These are phyloP conservation scores for Rhizopogon sp. DNA, from an alignment of 768 basidiomycete species.

Conservation along the genomic window DNA sequence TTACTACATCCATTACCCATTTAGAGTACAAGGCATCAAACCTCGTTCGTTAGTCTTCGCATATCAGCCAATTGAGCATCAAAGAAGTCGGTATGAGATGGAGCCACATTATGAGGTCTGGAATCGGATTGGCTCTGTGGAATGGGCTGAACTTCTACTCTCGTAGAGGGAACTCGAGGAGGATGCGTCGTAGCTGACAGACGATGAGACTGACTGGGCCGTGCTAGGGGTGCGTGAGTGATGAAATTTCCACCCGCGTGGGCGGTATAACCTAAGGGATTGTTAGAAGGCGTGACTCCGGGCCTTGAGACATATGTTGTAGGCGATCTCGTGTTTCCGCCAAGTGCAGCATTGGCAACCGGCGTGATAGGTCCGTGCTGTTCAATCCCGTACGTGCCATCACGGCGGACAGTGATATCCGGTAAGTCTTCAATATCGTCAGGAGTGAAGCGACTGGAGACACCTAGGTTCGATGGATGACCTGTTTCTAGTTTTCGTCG, in stretches of 20 bases:
- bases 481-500: conserved; percentile 48
- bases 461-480: conserved; percentile 32
- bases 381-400: conserved; percentile 49
- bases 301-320: conserved; percentile 2
- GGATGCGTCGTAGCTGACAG: conserved; percentile 12
- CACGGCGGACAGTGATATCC: conserved; percentile 54
- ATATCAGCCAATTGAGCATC: conserved; percentile 14
- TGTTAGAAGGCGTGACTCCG: conserved; percentile 3
- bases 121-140: conserved; percentile 8
- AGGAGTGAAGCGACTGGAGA: conserved; percentile 18
- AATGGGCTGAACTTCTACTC: conserved; percentile 16
- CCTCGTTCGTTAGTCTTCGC: conserved; percentile 42
- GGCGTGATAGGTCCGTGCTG: not conserved
- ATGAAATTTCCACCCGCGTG: not conserved
- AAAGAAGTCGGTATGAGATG: not conserved
- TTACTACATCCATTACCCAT: conserved; percentile 8
- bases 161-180: conserved; percentile 6
- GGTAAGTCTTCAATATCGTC: conserved; percentile 52
- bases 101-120: conserved; percentile 3
- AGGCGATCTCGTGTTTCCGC: not conserved
- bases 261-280: not conserved
- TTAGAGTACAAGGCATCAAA: conserved; percentile 19
- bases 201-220: conserved; percentile 1
- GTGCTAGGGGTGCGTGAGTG: not conserved
- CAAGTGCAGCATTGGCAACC: not conserved